Conservation (phyloP, 1,139 yeast species). For the Petasospora rhodanensis region DNA sequence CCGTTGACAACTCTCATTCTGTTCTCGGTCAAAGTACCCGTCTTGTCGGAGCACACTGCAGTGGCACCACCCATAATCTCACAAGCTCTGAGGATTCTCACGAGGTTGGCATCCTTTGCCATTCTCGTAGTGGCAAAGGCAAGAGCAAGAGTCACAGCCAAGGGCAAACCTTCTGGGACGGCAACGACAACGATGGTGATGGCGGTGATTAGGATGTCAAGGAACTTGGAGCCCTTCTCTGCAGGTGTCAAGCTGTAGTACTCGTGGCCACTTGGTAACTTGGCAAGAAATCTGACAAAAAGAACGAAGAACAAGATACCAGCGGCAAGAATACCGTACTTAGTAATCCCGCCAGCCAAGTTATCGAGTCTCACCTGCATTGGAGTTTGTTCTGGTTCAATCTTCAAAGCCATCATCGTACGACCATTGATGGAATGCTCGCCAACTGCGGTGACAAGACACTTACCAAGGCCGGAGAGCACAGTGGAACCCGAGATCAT, state of each 20-base stretch:
- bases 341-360: conserved; percentile 90
- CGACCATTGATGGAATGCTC: conserved; percentile 84
- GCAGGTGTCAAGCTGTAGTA: conserved; percentile 48
- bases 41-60: conserved; percentile 93
- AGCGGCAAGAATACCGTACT: conserved; percentile 87
- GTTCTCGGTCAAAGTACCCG: conserved; percentile 94
- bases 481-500: conserved; percentile 89
- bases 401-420: conserved; percentile 74
- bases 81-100: conserved; percentile 89
- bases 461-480: conserved; percentile 81
- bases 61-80: conserved; percentile 99
- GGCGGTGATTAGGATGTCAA: conserved; percentile 84
- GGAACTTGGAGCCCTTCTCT: conserved; percentile 77
- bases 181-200: conserved; percentile 95
- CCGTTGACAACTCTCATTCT: conserved; percentile 86
- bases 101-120: conserved; percentile 95
- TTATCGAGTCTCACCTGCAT: conserved; percentile 75
- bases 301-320: conserved; percentile 70
- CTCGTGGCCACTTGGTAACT: conserved; percentile 50
- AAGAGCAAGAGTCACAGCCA: conserved; percentile 92
- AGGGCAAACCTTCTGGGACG: conserved; percentile 95
- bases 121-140: conserved; percentile 98
- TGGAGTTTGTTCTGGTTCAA: conserved; percentile 82
- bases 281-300: conserved; percentile 70
- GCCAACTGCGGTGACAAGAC: conserved; percentile 89